These are phyloP conservation scores for Hypoxylon sp. DNA, from an alignment of 2,329 filamentous ascomycete genomes.

Conservation along the genomic window DNA sequence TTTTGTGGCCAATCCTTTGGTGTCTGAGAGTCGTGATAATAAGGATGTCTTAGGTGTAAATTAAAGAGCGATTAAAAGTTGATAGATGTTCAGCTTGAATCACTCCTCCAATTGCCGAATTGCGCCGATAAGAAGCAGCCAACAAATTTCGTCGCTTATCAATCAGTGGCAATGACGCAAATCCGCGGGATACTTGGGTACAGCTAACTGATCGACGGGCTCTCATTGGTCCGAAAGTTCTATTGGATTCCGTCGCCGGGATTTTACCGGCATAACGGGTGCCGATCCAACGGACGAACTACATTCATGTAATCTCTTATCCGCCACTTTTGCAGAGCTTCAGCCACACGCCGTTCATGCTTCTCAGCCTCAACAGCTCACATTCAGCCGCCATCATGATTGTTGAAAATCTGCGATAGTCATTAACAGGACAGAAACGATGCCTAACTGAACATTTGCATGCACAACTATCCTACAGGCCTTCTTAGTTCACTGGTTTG, in stretches of 20 bases:
- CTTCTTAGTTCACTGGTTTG: not conserved
- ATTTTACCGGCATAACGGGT: slow-evolving; percentile 6
- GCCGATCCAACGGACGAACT: slow-evolving; percentile 3
- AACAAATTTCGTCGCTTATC: slow-evolving; percentile 42
- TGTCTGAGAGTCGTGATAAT: not conserved
- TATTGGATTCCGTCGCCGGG: not conserved
- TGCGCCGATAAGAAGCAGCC: slow-evolving; percentile 40
- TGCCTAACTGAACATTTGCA: not conserved
- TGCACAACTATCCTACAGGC: not conserved
- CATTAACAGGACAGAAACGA: not conserved
- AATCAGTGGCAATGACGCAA: slow-evolving; percentile 47
- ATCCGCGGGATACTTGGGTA: not conserved
- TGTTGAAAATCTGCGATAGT: slow-evolving; percentile 7
- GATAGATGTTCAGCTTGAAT: slow-evolving; percentile 13
- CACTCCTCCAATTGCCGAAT: slow-evolving; percentile 25
- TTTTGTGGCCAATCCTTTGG: not conserved
- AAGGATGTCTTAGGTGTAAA: slow-evolving; percentile 20
- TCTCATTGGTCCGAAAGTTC: slow-evolving; percentile 13
- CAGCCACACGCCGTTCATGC: slow-evolving; percentile 12
- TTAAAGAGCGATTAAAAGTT: slow-evolving; percentile 26
- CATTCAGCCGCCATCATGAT: slow-evolving; percentile 7
- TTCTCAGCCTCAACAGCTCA: slow-evolving; percentile 20
- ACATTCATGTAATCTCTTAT: too few relatives aligned
- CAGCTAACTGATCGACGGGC: not conserved
- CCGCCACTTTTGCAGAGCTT: slow-evolving; percentile 10